These are phyloP conservation scores for Alternaria sp. DNA, from an alignment of 2,329 filamentous ascomycete species.

Conservation along the genomic window DNA sequence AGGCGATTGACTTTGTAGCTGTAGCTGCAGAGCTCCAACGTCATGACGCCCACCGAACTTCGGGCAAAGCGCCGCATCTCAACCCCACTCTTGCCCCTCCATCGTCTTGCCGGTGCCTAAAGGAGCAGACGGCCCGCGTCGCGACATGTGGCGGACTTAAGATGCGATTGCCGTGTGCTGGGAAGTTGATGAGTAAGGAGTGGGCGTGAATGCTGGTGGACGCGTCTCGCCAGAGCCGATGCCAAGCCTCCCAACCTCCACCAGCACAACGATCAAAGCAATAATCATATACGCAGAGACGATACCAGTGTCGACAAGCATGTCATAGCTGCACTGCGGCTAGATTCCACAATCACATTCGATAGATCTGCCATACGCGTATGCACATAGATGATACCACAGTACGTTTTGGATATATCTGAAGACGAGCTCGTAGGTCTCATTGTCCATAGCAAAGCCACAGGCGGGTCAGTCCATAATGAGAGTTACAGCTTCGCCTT, in stretches of 20 bases:
- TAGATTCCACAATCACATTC: not conserved
- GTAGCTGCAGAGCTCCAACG: constrained; percentile 14
- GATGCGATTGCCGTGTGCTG: not conserved
- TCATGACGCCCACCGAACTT: constrained; percentile 16
- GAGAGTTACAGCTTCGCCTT: constrained; percentile 25
- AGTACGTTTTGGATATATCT: rapidly evolving
- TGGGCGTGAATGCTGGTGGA: not conserved
- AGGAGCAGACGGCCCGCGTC: constrained; percentile 3
- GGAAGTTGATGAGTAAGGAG: not conserved
- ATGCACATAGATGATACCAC: not conserved
- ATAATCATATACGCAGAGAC: not conserved
- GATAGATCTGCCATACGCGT: rapidly evolving
- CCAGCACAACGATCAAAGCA: not conserved
- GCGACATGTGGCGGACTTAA: not conserved
- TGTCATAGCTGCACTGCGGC: not conserved
- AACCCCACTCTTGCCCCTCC: constrained; percentile 26
- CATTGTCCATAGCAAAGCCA: not conserved
- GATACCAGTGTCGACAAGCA: not conserved
- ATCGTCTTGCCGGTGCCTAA: constrained; percentile 10
- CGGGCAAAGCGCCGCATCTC: constrained; percentile 7
- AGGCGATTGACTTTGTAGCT: not conserved
- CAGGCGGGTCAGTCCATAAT: not conserved
- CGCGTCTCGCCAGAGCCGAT: not conserved
- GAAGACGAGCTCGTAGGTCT: not conserved
- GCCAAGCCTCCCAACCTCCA: not conserved